phyloP scores from a whole-genome alignment of 805 yeast species.

The Wickerhamomyces subpelliculosus region DNA sequence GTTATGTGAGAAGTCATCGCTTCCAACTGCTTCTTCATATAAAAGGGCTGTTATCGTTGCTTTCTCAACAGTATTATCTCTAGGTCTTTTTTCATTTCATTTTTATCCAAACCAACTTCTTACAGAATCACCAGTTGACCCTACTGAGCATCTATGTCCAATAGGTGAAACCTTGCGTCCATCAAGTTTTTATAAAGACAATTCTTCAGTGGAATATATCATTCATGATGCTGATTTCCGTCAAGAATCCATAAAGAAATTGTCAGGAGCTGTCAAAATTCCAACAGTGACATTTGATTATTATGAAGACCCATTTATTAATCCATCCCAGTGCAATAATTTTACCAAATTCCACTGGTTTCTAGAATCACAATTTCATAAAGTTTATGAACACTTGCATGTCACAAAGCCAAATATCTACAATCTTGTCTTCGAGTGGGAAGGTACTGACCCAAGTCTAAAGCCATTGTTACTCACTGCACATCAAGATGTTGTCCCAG shows the following conservation, averaged over 20 bases:
- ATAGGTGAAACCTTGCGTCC: slow-evolving; percentile 17
- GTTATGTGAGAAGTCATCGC: not conserved
- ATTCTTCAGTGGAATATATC: slow-evolving; percentile 27
- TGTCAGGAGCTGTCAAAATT: slow-evolving; percentile 44
- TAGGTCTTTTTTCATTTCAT: too few relatives aligned
- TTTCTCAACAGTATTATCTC: too few relatives aligned
- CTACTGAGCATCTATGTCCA: slow-evolving; percentile 13
- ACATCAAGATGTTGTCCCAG: slow-evolving; percentile 80
- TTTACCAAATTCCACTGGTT: slow-evolving; percentile 36
- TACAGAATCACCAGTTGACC: not conserved
- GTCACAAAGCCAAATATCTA: slow-evolving; percentile 51
- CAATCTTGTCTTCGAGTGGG: slow-evolving; percentile 58
- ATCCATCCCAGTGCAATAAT: slow-evolving; percentile 32
- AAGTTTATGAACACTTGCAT: slow-evolving; percentile 37
- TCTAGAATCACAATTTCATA: slow-evolving; percentile 46
- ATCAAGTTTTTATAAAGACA: slow-evolving; percentile 22
- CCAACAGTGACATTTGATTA: slow-evolving; percentile 43
- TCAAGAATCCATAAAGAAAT: slow-evolving; percentile 30
- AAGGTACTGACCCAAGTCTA: slow-evolving; percentile 41
- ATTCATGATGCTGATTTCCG: slow-evolving; percentile 27
- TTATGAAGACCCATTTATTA: slow-evolving; percentile 32
- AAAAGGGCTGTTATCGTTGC: not conserved
- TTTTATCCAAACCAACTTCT: not conserved
- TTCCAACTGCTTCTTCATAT: not conserved
- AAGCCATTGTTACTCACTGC: slow-evolving; percentile 69